A percentile compares a stretch with the other conserved stretches of the same genome.
phyloP scores from a whole-genome alignment of 768 basidiomycete species.

The Tylopilus cervinicoccineus region DNA sequence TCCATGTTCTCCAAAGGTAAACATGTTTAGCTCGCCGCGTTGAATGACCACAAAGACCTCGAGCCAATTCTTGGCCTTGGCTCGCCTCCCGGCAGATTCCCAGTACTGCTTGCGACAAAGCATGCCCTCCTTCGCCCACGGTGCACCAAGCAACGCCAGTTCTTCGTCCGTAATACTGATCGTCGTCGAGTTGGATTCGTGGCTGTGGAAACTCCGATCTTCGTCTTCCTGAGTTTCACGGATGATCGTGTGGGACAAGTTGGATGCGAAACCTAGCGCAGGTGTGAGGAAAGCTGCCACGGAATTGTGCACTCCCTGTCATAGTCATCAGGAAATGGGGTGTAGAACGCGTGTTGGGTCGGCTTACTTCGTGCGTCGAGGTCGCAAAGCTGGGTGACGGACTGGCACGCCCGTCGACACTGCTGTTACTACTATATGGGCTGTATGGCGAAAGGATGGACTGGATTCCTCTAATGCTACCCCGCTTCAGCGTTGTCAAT shows the following conservation, averaged over 20 bases:
- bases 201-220: slow-evolving; percentile 62
- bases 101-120: slow-evolving; percentile 93
- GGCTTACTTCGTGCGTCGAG: slow-evolving; percentile 73
- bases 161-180: slow-evolving; percentile 94
- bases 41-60: slow-evolving; percentile 96
- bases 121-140: slow-evolving; percentile 99
- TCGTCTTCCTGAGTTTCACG: slow-evolving; percentile 90
- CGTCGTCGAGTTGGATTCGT: slow-evolving; percentile 60
- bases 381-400: slow-evolving; percentile 91
- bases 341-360: background rate
- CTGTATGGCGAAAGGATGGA: slow-evolving; percentile 73
- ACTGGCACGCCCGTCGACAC: slow-evolving; percentile 84
- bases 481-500: slow-evolving; percentile 76
- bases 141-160: slow-evolving; percentile 89
- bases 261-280: slow-evolving; percentile 94
- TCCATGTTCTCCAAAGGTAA: slow-evolving; percentile 80
- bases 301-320: slow-evolving; percentile 56
- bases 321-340: slow-evolving; percentile 12
- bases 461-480: slow-evolving; percentile 86
- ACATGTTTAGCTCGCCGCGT: slow-evolving; percentile 93
- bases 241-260: slow-evolving; percentile 94
- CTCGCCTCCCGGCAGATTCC: slow-evolving; percentile 78
- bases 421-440: slow-evolving; percentile 82
- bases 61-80: slow-evolving; percentile 88
- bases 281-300: slow-evolving; percentile 73